Evolutionary conservation across 352 stramenopile genomes (phyloP), one percentile per base, ranked within the genome.

Genomic region (Globisporangium nodosum): DNA sequence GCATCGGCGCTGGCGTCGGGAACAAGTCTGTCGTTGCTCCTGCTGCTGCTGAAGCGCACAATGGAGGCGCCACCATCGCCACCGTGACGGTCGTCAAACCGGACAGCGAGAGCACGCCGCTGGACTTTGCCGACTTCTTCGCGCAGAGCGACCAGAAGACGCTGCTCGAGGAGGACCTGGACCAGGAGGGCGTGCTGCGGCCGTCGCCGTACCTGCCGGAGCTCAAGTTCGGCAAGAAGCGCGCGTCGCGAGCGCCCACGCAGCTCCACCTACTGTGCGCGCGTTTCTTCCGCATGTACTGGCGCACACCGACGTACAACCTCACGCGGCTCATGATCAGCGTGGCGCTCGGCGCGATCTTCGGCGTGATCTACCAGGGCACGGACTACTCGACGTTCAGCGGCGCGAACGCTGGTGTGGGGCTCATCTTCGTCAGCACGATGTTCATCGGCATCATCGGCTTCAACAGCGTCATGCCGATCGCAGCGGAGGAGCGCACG

Each of bases 291-390:
- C 84, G 65, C 59, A 82, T 89, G 57, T 96, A 97, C 65, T 96
- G 79, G 81, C 75, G 90, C 30, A 92, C 76, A 12, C 87, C 89
- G 43, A 71, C 73, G 45, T 97, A 97, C 64, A 96, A 96, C 58
- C 55, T 90, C 18, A 78, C 79, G 8, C 76, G 90, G 3, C 61
- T 94, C 8, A 68, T 92, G 49, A 71, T 96, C 33, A 87, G 70
- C 49, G 54, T 77, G 24, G 45, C 89, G 21, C 74, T 96, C 48
- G 85, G 77, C 5, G 66, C 86, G 3, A 69, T 97, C 39, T 82
- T 96, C 20, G 81, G 73, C 15, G 66, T 84, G 7, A 78, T 94
- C 18, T 96, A 94, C 59, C 66, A 81, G 18, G 66, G 66, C 20
- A 76, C 75, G 6, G 70, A 87, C 67, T 83, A 78, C 53, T 61